These are phyloP conservation scores for Protoeuglena noctilucae DNA, from an alignment of 139 green algal species.

Conservation along the genomic window DNA sequence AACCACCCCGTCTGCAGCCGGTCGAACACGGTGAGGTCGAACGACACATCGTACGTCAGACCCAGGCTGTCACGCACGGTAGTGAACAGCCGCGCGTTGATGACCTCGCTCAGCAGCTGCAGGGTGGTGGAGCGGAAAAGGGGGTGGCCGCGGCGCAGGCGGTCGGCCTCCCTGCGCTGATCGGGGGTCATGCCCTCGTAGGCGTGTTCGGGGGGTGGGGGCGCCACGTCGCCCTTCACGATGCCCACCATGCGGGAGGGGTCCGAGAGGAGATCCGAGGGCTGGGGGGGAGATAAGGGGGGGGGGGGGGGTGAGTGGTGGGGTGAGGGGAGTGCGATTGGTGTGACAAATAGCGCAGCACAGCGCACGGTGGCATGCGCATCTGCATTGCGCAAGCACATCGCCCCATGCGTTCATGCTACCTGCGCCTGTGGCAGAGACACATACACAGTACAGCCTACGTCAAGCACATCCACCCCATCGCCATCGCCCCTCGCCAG, in stretches of 20 bases:
- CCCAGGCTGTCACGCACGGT: slow-evolving; percentile 85
- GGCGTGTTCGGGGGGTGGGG: slow-evolving; percentile 10
- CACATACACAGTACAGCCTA: no score
- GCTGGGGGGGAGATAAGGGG: not conserved
- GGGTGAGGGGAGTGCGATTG: no score
- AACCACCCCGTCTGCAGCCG: slow-evolving; percentile 60
- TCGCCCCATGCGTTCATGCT: no score
- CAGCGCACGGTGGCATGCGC: no score
- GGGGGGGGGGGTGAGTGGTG: no score
- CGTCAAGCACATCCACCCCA: no score
- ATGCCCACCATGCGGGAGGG: slow-evolving; percentile 5
- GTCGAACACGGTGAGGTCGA: slow-evolving; percentile 72
- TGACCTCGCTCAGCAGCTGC: slow-evolving; percentile 72
- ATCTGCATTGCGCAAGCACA: no score
- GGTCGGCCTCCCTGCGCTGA: slow-evolving; percentile 12
- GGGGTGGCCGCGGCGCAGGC: slow-evolving; percentile 53
- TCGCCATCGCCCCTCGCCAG: no score
- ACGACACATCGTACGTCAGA: slow-evolving; percentile 96
- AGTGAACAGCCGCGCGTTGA: slow-evolving; percentile 92
- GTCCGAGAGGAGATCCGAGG: slow-evolving; percentile 2
- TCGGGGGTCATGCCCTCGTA: not conserved
- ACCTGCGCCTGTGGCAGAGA: no score
- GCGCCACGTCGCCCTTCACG: slow-evolving; percentile 7
- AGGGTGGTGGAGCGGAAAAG: slow-evolving; percentile 62
- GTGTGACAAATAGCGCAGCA: no score